Percentiles rank a stretch among this genome's conserved stretches.
phyloP scores from a whole-genome alignment of 257 asterid genomes.

The Primulina huaijiensis region DNA sequence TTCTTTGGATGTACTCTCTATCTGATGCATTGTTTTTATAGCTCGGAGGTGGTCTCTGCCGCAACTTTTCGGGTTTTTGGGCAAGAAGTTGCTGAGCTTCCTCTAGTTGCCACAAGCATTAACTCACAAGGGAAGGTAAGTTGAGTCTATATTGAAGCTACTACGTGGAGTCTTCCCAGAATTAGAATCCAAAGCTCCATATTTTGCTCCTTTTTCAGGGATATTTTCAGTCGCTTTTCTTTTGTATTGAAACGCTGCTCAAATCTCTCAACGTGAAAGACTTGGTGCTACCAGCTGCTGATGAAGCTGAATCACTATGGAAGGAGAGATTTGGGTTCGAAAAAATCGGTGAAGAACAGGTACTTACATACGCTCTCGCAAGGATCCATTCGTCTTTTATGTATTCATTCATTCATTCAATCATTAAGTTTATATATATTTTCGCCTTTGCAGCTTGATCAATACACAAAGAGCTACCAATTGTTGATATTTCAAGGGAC shows the following conservation, averaged over 20 bases:
- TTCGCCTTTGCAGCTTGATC: slow-evolving; percentile 44
- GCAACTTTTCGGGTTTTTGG: slow-evolving; percentile 80
- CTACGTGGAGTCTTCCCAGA: not conserved
- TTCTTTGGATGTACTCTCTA: not conserved
- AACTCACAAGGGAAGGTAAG: slow-evolving; percentile 66
- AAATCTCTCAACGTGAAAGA: slow-evolving; percentile 35
- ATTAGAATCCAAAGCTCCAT: not conserved
- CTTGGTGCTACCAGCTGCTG: slow-evolving; percentile 57
- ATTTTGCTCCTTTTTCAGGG: not conserved
- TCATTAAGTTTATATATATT: not conserved
- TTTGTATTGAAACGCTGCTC: slow-evolving; percentile 40
- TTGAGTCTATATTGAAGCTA: not conserved
- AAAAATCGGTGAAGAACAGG: not conserved
- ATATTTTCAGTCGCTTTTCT: slow-evolving; percentile 44
- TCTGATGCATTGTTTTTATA: slow-evolving; percentile 30
- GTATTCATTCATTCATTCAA: not conserved
- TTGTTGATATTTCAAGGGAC: slow-evolving; percentile 80
- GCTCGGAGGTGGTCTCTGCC: slow-evolving; percentile 68
- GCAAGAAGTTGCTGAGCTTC: slow-evolving; percentile 79
- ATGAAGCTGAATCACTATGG: slow-evolving; percentile 41
- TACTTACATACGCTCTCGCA: too few species aligned
- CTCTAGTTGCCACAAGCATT: slow-evolving; percentile 72
- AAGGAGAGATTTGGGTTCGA: not conserved
- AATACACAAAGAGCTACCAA: slow-evolving; percentile 47
- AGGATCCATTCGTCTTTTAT: too few species aligned